Conservation (phyloP, 2,329 filamentous ascomycete species). For the Tolypocladium guangdongense region DNA sequence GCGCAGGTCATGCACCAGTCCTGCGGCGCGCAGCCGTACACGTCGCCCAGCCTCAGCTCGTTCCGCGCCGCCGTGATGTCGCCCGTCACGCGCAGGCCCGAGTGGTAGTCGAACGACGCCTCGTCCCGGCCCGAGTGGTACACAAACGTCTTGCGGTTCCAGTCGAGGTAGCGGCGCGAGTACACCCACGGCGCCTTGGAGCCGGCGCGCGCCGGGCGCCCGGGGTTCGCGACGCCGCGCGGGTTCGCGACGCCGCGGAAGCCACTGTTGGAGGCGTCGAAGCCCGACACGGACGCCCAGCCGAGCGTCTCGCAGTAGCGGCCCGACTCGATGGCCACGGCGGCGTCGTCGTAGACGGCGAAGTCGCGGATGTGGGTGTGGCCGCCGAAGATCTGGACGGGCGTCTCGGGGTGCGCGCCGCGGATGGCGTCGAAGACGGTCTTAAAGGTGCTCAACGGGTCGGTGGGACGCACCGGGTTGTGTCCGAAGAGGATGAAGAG, state of each 20-base stretch:
- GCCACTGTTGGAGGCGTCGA: constrained; percentile 34
- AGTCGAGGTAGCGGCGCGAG: constrained; percentile 55
- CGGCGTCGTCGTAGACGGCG: constrained; percentile 48
- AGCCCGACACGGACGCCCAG: constrained; percentile 53
- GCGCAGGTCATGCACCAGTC: constrained; percentile 48
- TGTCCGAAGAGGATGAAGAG: constrained; percentile 54
- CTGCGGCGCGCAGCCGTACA: constrained; percentile 50
- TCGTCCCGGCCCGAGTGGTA: constrained; percentile 48
- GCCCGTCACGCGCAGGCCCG: constrained; percentile 33
- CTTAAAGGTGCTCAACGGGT: constrained; percentile 30
- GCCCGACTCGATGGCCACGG: constrained; percentile 51
- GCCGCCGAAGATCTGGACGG: constrained; percentile 55
- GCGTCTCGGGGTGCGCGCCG: constrained; percentile 40
- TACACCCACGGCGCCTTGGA: constrained; percentile 32
- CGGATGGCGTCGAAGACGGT: constrained; percentile 47
- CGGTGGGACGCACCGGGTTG: constrained; percentile 41
- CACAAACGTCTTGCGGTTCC: constrained; percentile 54
- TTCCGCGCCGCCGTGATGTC: constrained; percentile 40
- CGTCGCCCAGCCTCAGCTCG: constrained; percentile 40
- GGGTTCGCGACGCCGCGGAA: constrained; percentile 24
- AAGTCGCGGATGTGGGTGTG: constrained; percentile 57
- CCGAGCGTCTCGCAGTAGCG: constrained; percentile 59
- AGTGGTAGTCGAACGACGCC: constrained; percentile 35
- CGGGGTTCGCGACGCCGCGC: constrained; percentile 25
- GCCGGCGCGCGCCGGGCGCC: constrained; percentile 26